A percentile compares a stretch with the other conserved stretches of the same genome.
These are phyloP conservation scores for Saturnispora bothae DNA, from an alignment of 805 yeast species.

Conservation along the genomic window DNA sequence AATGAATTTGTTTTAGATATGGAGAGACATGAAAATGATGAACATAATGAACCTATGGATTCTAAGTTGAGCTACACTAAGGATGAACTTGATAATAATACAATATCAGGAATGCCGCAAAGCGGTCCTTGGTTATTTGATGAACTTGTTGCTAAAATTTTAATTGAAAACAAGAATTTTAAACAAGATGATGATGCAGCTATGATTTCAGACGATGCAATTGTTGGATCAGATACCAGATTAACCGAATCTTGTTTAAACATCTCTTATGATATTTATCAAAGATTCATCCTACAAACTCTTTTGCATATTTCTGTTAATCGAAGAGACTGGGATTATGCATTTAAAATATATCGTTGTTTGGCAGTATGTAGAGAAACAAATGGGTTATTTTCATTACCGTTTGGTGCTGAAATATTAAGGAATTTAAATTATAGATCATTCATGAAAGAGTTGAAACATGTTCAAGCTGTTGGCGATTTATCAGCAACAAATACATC, in stretches of 20 bases:
- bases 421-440: no score
- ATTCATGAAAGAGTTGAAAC: no score
- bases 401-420: slow-evolving; percentile 3
- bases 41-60: not conserved
- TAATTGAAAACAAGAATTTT: not conserved
- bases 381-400: slow-evolving; percentile 1
- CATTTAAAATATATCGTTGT: slow-evolving; percentile 2
- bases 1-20: slow-evolving; percentile 5
- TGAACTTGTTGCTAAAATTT: slow-evolving; percentile 1
- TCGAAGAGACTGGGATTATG: slow-evolving; percentile 4
- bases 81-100: not conserved
- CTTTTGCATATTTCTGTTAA: slow-evolving; percentile 4
- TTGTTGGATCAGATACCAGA: not conserved
- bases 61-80: not conserved
- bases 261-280: not conserved
- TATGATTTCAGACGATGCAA: not conserved
- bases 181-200: not conserved
- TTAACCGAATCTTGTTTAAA: not conserved
- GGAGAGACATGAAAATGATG: slow-evolving; percentile 1
- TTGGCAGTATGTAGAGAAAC: not conserved
- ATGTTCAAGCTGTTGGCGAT: no score
- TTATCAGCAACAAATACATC: no score
- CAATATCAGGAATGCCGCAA: slow-evolving; percentile 3
- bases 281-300: slow-evolving; percentile 2
- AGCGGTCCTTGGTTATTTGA: slow-evolving; percentile 1